Base-by-base conservation (phyloP, 2,329 filamentous ascomycete genomes). In the Aspergillus sp. region DNA sequence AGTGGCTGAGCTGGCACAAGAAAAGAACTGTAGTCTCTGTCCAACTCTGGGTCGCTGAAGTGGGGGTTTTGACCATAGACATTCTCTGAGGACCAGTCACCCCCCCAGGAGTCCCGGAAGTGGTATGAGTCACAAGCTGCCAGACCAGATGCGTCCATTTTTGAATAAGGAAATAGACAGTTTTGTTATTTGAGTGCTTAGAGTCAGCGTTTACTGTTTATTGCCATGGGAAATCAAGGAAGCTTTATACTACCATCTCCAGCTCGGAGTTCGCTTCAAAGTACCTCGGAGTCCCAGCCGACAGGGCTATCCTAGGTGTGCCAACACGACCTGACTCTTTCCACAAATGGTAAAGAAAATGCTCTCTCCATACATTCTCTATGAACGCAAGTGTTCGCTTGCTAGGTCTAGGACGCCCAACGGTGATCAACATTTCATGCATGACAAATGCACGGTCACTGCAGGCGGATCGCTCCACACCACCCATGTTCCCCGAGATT, bases 361-460 rank as follows among this genome's bases (percentile, higher is more conserved):
- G 22, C 22, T 5, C 22, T 22, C 22, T 22, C 22, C 22, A 22
- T 22, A 22, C 22, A 22, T 3, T 22, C 22, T 22, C 22, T 22
- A 22, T 22, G 22, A n/a, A 22, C 22, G 22, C 22, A 22, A 24
- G 26, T 47, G 12, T 45, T 45, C 20, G 43, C 43, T 45, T 45
- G 7, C 20, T 45, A 22, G 43, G 43, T 24, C 43, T 24, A 24
- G 43, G 38, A 6, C 43, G 15, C 22, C 43, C 20, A 45, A 26
- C 22, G 15, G 43, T 22, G 24, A 45, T 20, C 26, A 18, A 47
- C 24, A 15, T 47, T 47, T 47, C 44, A 47, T 47, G 44, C 44
- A 47, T 47, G 44, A 47, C 44, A 47, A 47, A 47, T 45, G 43
- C 22, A 45, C 20, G 43, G 42, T 45, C 43, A 24, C 24, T 45